Evolutionary conservation across 2,329 filamentous ascomycete species (phyloP).

Genomic region (Plectosphaerella sp.): DNA sequence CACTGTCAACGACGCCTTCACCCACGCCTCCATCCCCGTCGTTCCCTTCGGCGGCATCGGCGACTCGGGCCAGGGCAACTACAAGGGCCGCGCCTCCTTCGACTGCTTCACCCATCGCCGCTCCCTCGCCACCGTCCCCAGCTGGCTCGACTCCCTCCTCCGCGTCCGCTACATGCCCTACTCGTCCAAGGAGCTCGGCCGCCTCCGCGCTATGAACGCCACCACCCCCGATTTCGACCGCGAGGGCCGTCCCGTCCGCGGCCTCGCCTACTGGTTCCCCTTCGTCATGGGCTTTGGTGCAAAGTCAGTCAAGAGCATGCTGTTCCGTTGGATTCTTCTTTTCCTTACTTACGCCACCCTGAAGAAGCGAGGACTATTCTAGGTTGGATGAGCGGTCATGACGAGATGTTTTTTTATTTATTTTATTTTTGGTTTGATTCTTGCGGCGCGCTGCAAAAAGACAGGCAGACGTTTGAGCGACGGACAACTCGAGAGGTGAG

Average conservation of each 20-base stretch:
- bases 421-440: no score
- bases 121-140: constrained; percentile 55
- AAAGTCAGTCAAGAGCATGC: constrained; percentile 41
- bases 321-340: constrained; percentile 47
- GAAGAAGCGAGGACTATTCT: constrained; percentile 23
- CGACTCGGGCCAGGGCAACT: constrained; percentile 69
- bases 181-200: constrained; percentile 36
- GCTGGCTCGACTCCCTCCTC: constrained; percentile 64
- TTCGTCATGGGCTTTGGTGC: constrained; percentile 49
- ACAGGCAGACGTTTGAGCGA: no score
- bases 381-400: constrained; percentile 12
- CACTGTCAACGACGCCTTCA: constrained; percentile 55
- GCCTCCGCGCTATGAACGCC: constrained; percentile 36
- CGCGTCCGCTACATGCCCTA: constrained; percentile 66
- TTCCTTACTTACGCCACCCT: constrained; percentile 29
- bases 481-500: no score
- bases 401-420: no score
- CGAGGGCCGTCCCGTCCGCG: constrained; percentile 45
- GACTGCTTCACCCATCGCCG: constrained; percentile 61
- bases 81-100: constrained; percentile 73
- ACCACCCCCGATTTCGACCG: constrained; percentile 59
- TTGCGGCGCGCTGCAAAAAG: no score
- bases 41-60: constrained; percentile 82
- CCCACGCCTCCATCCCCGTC: constrained; percentile 59
- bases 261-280: constrained; percentile 49